These are phyloP conservation scores for Melastoma malabathricum DNA, from an alignment of 345 rosid genomes.

Conservation along the genomic window DNA sequence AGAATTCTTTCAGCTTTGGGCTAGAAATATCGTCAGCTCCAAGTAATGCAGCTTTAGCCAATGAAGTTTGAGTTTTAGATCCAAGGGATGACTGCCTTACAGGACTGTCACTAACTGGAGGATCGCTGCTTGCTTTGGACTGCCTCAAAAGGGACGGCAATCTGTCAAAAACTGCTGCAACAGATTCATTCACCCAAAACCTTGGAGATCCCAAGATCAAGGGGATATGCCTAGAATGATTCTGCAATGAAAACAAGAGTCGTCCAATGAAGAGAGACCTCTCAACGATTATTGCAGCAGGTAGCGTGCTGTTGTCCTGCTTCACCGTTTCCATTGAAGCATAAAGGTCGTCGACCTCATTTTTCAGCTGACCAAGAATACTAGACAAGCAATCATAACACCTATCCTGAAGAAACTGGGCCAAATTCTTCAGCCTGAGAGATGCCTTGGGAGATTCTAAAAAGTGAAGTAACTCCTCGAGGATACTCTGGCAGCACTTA, in stretches of 20 bases:
- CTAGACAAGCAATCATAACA: constrained; percentile 67
- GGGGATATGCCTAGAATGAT: constrained; percentile 72
- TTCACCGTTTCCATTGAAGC: constrained; percentile 31
- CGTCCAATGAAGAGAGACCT: constrained; percentile 90
- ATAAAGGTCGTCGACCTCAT: constrained; percentile 49
- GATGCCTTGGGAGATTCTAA: constrained; percentile 88
- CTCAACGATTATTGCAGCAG: constrained; percentile 58
- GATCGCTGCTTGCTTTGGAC: constrained; percentile 30
- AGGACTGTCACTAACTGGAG: constrained; percentile 33
- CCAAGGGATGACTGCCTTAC: constrained; percentile 35
- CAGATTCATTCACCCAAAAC: constrained; percentile 65
- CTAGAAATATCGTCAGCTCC: constrained; percentile 69
- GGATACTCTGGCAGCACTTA: constrained; percentile 50
- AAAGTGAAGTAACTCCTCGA: constrained; percentile 79
- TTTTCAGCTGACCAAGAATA: constrained; percentile 50
- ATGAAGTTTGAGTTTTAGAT: constrained; percentile 57
- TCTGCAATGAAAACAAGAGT: constrained; percentile 70
- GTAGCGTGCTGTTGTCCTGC: constrained; percentile 22
- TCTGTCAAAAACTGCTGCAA: constrained; percentile 51
- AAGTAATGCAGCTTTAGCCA: constrained; percentile 70
- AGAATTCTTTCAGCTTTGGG: constrained; percentile 62
- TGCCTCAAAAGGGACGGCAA: constrained; percentile 51
- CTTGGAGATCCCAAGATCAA: constrained; percentile 86
- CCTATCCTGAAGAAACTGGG: constrained; percentile 61
- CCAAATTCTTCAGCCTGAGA: constrained; percentile 66